phyloP scores from a whole-genome alignment of 192 early-diverging fungal genomes.

The Coemansia asiatica region DNA sequence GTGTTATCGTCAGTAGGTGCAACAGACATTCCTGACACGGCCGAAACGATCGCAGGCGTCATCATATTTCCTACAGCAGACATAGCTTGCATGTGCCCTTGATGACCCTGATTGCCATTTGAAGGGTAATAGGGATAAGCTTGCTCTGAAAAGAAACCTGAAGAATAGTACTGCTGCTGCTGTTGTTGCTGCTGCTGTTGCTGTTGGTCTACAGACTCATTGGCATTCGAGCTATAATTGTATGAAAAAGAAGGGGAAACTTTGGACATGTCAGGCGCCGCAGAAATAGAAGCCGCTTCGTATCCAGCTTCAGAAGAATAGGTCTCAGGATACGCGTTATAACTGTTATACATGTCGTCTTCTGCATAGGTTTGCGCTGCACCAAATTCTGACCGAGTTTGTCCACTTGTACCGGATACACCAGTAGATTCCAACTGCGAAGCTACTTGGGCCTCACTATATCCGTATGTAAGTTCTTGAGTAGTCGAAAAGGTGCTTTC shows the following conservation, averaged over 20 bases:
- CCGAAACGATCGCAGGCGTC: not conserved
- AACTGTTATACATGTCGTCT: not conserved
- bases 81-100: not conserved
- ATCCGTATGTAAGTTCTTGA: conserved; percentile 1
- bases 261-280: not conserved
- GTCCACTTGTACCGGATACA: not conserved
- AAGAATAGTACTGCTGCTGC: conserved; percentile 6
- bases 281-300: not conserved
- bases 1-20: not conserved
- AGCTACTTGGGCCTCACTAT: not conserved
- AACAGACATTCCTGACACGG: not conserved
- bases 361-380: conserved; percentile 7
- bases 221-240: not conserved
- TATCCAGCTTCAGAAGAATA: not conserved
- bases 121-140: not conserved
- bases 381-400: not conserved
- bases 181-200: conserved; percentile 1
- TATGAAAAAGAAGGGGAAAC: not conserved
- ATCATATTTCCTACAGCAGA: not conserved
- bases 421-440: not conserved
- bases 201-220: not conserved
- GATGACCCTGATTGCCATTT: not conserved
- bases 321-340: conserved; percentile 1
- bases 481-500: not conserved
- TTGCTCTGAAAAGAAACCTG: not conserved